phyloP scores from a whole-genome alignment of 1,139 yeast species.

The Suhomyces bolitotheri region DNA sequence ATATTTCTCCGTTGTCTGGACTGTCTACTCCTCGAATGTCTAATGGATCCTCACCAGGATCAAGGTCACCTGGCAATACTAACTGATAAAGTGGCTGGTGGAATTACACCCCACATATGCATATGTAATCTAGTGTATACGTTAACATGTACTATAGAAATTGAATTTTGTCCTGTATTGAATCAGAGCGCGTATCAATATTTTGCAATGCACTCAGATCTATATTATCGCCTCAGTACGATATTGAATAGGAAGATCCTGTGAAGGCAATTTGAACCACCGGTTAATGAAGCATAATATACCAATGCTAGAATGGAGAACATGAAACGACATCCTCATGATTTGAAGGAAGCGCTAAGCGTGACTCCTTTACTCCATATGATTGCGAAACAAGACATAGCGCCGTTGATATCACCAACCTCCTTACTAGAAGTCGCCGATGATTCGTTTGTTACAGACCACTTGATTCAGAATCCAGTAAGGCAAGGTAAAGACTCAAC shows the following conservation, averaged over 20 bases:
- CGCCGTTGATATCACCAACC: constrained; percentile 21
- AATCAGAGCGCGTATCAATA: too few species aligned
- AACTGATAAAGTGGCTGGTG: not conserved
- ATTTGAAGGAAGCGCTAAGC: constrained; percentile 26
- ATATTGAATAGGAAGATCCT: too few species aligned
- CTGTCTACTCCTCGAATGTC: constrained; percentile 10
- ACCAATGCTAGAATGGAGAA: too few species aligned
- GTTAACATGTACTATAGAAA: too few species aligned
- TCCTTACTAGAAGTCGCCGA: constrained; percentile 12
- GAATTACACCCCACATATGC: not conserved
- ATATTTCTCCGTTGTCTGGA: constrained; percentile 12
- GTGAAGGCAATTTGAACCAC: too few species aligned
- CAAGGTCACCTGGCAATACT: constrained; percentile 1
- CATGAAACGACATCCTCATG: constrained; percentile 16
- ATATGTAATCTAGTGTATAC: not conserved
- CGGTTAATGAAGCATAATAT: too few species aligned
- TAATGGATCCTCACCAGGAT: constrained; percentile 10
- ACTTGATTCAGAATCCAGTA: not conserved
- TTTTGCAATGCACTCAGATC: too few species aligned
- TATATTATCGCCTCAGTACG: too few species aligned
- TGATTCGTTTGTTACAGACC: constrained; percentile 3
- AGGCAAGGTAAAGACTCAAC: constrained; percentile 2
- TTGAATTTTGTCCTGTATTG: too few species aligned
- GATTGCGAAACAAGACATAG: constrained; percentile 31
- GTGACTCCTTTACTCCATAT: constrained; percentile 32